Base-by-base conservation (phyloP, 1,284 basidiomycete genomes). In the Fomitopsis pinicola region DNA sequence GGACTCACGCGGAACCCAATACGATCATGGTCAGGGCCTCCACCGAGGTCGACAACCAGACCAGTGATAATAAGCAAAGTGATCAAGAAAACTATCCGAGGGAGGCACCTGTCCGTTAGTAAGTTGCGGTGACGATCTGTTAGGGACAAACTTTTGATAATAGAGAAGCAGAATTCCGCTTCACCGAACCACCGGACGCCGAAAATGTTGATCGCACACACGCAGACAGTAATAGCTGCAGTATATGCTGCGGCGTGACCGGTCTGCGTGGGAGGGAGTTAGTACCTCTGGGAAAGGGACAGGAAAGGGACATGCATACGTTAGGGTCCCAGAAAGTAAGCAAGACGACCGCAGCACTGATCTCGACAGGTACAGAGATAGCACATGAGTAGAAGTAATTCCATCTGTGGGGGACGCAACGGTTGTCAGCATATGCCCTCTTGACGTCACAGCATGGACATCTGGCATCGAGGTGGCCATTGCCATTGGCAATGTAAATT, bases 251-350 rank as follows among this genome's bases (percentile, higher is more conserved):
- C 78, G 48, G 79, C 76, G 61, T 86, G 86, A 35, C 72, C 70
- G 2, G 72, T 66, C 83, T 87, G 63, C 19, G 59, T 48, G 44
- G 22, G 22, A 54, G 33, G 15, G 42, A 44, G 14, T 58, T 10
- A 48, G 48, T 6, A 36, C 54, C 2, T 19, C n/a, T 19, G 28
- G 38, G 30, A 22, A 19, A 46, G 59, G 35, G 57, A 33, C 55
- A 35, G 19, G 35, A 44, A 42, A 15, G 48, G 42, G 60, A 55
- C 8, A 44, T n/a, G 64, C 79, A 56, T 58, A 86, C 85, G 61
- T 88, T 74, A 10, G 68, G 55, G 71, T 92, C 89, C 93, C 93
- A 95, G 76, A 88, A 94, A 1, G 84, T 81, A 62, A 94, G 77
- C 48, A 95, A 75, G 58, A 94, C 84, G 38, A 84, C 80, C 6